phyloP scores from a whole-genome alignment of 2,329 filamentous ascomycete genomes.

The Fusarium aywerte region DNA sequence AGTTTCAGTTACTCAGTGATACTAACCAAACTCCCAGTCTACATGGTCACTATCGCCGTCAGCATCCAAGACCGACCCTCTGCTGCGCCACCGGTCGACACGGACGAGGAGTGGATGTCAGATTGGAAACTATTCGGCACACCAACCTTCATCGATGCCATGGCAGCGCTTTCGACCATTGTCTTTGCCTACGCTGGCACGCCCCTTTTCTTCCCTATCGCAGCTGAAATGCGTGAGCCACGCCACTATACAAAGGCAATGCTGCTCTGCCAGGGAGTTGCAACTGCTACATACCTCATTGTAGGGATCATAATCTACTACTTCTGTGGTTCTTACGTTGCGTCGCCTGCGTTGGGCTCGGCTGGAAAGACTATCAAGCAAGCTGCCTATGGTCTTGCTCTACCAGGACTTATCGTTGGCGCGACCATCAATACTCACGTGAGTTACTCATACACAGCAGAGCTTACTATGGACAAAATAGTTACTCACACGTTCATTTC shows the following conservation, averaged over 20 bases:
- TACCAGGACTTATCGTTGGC: slow-evolving; percentile 45
- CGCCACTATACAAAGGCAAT: slow-evolving; percentile 34
- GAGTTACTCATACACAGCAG: background rate
- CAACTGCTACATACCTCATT: slow-evolving; percentile 48
- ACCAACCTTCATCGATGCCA: slow-evolving; percentile 25
- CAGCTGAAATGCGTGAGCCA: slow-evolving; percentile 50
- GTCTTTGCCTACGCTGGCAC: slow-evolving; percentile 54
- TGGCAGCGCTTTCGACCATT: slow-evolving; percentile 47
- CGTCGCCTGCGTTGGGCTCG: slow-evolving; percentile 58
- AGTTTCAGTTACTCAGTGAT: background rate
- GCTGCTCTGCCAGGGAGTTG: slow-evolving; percentile 40
- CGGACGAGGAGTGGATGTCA: slow-evolving; percentile 13
- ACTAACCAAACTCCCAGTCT: background rate
- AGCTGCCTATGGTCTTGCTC: slow-evolving; percentile 53
- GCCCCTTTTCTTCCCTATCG: slow-evolving; percentile 48
- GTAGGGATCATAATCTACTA: slow-evolving; percentile 56
- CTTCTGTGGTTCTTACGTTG: slow-evolving; percentile 58
- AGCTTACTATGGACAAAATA: background rate
- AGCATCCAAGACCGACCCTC: slow-evolving; percentile 33
- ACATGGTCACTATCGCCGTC: slow-evolving; percentile 39
- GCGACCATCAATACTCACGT: slow-evolving; percentile 44
- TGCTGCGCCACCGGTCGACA: slow-evolving; percentile 9
- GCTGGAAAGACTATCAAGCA: slow-evolving; percentile 56
- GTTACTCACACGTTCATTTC: background rate
- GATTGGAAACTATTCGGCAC: slow-evolving; percentile 8